Conservation (phyloP, 805 yeast genomes). For the Candida gorgasii region DNA sequence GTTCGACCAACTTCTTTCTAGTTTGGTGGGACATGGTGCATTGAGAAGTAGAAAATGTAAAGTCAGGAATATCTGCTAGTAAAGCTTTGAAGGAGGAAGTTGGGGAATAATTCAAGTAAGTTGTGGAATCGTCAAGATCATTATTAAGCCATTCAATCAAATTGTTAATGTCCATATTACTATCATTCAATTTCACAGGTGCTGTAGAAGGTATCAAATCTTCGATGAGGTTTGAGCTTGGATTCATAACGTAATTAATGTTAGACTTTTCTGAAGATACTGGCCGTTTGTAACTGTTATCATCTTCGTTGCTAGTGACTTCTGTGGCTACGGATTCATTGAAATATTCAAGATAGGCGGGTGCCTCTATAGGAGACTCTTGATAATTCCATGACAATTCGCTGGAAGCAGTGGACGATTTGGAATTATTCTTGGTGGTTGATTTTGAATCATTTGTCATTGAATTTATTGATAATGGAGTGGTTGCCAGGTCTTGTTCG, state of each 20-base stretch:
- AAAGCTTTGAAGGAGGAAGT: constrained; percentile 12
- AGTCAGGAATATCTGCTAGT: constrained; percentile 10
- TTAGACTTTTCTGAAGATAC: background rate
- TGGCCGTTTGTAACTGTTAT: background rate
- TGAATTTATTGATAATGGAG: too few relatives aligned
- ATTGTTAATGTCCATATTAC: constrained; percentile 4
- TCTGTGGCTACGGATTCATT: background rate
- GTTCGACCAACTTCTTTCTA: background rate
- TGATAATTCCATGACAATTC: background rate
- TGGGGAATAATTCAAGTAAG: constrained; percentile 12
- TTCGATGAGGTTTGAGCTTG: background rate
- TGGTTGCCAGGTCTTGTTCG: too few relatives aligned
- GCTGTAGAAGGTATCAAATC: background rate
- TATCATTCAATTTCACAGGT: background rate
- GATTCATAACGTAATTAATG: background rate
- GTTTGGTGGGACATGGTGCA: constrained; percentile 4
- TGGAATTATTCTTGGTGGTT: background rate
- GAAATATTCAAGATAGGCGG: background rate
- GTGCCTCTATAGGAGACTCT: background rate
- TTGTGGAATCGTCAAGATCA: constrained; percentile 4
- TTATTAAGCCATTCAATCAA: constrained; percentile 11
- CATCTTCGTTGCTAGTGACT: background rate
- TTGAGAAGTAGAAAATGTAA: constrained; percentile 10
- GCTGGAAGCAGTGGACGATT: background rate
- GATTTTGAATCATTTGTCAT: background rate